phyloP scores from a whole-genome alignment of 495 filamentous ascomycete genomes.

The Aspergillus bertholletiae region DNA sequence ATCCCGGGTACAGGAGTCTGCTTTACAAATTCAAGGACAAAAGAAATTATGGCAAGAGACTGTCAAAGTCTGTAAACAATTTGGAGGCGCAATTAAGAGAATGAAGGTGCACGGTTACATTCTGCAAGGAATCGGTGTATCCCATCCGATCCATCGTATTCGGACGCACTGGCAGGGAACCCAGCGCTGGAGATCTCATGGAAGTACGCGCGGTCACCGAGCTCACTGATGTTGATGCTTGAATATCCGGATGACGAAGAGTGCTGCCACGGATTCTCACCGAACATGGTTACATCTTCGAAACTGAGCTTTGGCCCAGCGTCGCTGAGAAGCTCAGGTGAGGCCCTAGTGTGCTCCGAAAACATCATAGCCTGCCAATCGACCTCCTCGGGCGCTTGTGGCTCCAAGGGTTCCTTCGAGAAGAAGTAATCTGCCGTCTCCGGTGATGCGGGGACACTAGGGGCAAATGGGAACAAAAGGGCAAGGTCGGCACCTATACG shows the following conservation, averaged over 20 bases:
- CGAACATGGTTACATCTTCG: slow-evolving; percentile 42
- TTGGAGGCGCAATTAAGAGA: slow-evolving; percentile 8
- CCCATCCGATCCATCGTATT: slow-evolving; percentile 79
- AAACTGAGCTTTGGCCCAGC: slow-evolving; percentile 39
- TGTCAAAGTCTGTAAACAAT: slow-evolving; percentile 20
- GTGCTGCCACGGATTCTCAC: slow-evolving; percentile 45
- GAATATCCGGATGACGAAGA: slow-evolving; percentile 48
- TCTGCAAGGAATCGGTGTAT: slow-evolving; percentile 86
- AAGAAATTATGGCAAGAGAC: slow-evolving; percentile 11
- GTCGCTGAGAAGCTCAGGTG: slow-evolving; percentile 18
- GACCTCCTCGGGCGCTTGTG: slow-evolving; percentile 31
- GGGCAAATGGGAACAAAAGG: slow-evolving; percentile 81
- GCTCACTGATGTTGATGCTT: slow-evolving; percentile 51
- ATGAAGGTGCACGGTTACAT: slow-evolving; percentile 59
- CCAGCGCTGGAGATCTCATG: slow-evolving; percentile 31
- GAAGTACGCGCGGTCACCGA: slow-evolving; percentile 43
- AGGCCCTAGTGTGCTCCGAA: slow-evolving; percentile 27
- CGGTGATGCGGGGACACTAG: slow-evolving; percentile 44
- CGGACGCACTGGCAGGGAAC: slow-evolving; percentile 41
- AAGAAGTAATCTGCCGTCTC: slow-evolving; percentile 34
- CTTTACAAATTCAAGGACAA: no score
- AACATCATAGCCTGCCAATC: slow-evolving; percentile 60
- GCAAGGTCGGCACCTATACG: slow-evolving; percentile 66
- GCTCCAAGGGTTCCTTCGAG: slow-evolving; percentile 21
- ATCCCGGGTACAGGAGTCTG: no score